A percentile compares a stretch with the other conserved stretches of the same genome.
phyloP scores from a whole-genome alignment of 1,284 basidiomycete species.

The Amylostereum areolatum region DNA sequence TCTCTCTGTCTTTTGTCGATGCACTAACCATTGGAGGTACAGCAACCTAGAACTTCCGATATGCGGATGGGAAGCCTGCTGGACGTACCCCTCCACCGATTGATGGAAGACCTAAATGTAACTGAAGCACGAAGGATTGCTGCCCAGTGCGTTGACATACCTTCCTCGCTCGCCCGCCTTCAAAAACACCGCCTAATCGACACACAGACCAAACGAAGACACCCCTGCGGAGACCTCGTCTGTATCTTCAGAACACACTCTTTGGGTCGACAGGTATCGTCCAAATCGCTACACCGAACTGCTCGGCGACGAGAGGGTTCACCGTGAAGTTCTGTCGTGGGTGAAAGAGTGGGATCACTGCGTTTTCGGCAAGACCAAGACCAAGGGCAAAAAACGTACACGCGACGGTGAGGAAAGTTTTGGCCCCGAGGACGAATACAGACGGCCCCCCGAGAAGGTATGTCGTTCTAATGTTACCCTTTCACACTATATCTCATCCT shows the following conservation, averaged over 20 bases:
- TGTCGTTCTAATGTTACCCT: not conserved
- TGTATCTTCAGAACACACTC: constrained; percentile 35
- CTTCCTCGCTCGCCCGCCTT: not conserved
- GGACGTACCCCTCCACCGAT: constrained; percentile 65
- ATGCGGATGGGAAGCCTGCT: constrained; percentile 46
- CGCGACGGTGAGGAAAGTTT: constrained; percentile 44
- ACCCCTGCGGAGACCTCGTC: constrained; percentile 10
- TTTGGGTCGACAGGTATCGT: constrained; percentile 93
- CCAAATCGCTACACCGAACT: constrained; percentile 85
- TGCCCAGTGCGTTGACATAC: constrained; percentile 24
- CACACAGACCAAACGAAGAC: constrained; percentile 1
- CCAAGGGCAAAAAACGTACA: constrained; percentile 46
- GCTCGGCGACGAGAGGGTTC: constrained; percentile 89
- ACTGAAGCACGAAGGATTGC: constrained; percentile 34
- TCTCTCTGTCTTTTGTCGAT: not conserved
- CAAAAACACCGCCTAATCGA: constrained; percentile 11
- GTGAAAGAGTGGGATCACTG: constrained; percentile 98
- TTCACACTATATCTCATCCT: constrained; percentile 1
- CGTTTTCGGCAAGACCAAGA: constrained; percentile 71
- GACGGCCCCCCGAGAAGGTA: constrained; percentile 79
- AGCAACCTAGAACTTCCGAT: constrained; percentile 1
- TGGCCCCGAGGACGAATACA: constrained; percentile 53
- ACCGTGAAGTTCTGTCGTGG: constrained; percentile 91
- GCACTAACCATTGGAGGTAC: constrained; percentile 2
- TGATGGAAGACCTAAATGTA: constrained; percentile 60